Base-by-base conservation (phyloP, 2,329 filamentous ascomycete species). In the Penicillium brasilianum region DNA sequence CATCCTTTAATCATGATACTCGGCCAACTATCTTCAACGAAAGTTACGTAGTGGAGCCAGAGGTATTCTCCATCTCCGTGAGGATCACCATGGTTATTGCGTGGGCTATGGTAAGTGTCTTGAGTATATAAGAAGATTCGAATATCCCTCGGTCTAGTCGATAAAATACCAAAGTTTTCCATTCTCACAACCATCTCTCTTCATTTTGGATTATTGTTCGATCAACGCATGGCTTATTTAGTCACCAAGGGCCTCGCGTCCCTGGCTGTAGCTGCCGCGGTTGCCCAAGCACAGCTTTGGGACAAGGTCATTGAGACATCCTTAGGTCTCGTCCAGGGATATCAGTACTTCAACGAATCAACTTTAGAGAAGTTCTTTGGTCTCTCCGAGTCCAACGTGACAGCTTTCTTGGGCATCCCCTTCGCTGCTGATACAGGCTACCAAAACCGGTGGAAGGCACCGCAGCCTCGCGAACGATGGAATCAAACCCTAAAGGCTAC, bases 351-450 rank as follows among this genome's bases (percentile, higher is more conserved):
- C 50, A 71, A 66, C 32, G 53, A 62, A 28, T 62, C 65, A 9
- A 64, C 64, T 14, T 48, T 70, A 11, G 63, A 66, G 43, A 59
- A 66, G 22, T 68, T 63, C 66, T 68, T 67, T n/a, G 59, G 59
- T 18, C 62, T 65, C n/a, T 59, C 58, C 18, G 61, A 67, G 8
- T 64, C 63, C 43, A 67, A 67, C 3, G 63, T 67, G 10, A 63
- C 65, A 2, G 65, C 64, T 8, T 71, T 66, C 52, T 56, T 69
- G 44, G 66, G 64, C 30, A 68, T 70, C 36, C 68, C 66, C 11
- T 71, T 69, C 49, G 67, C 71, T 7, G 67, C 71, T 16, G 67
- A 67, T 22, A 70, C 70, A 9, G 69, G 64, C 13, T 68, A 66
- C 18, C 61, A 70, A 44, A 70, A 70, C 55, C 65, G 68, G 2